A percentile compares a stretch with the other conserved stretches of the same genome.
These are phyloP conservation scores for Bruguiera sexangula DNA, from an alignment of 345 rosid genomes.

Conservation along the genomic window DNA sequence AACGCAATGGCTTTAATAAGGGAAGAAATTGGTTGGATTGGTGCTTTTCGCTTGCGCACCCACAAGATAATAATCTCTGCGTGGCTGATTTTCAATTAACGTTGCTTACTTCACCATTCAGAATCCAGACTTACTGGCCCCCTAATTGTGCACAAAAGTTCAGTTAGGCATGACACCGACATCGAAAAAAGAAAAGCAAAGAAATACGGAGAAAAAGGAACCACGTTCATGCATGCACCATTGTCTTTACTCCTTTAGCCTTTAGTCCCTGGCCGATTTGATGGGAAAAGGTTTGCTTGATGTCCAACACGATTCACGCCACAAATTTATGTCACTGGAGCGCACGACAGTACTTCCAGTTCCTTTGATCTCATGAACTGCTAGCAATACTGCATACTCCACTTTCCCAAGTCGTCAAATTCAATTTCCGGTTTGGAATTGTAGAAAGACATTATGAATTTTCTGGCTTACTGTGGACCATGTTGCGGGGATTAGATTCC, in stretches of 20 bases:
- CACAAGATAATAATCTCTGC: no score
- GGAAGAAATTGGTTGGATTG: no score
- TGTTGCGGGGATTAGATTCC: no score
- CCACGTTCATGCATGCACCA: not conserved
- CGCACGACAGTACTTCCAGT: not conserved
- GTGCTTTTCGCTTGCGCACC: no score
- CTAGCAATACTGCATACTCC: not conserved
- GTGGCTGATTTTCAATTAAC: no score
- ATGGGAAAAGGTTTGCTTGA: not conserved
- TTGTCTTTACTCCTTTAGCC: not conserved
- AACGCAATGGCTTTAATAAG: no score
- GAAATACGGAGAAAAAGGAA: not conserved
- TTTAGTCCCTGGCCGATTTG: not conserved
- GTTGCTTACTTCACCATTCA: no score
- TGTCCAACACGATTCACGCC: not conserved
- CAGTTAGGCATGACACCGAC: not conserved
- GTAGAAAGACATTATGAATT: not conserved
- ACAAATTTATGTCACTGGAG: not conserved
- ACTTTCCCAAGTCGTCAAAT: no score
- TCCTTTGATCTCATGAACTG: not conserved
- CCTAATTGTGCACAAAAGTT: no score
- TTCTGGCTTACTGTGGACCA: not conserved
- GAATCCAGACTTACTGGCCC: no score
- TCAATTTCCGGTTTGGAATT: not conserved
- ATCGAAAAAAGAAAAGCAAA: constrained; percentile 1